Evolutionary conservation across 257 asterid species (phyloP).

Genomic region (Perilla frutescens): DNA sequence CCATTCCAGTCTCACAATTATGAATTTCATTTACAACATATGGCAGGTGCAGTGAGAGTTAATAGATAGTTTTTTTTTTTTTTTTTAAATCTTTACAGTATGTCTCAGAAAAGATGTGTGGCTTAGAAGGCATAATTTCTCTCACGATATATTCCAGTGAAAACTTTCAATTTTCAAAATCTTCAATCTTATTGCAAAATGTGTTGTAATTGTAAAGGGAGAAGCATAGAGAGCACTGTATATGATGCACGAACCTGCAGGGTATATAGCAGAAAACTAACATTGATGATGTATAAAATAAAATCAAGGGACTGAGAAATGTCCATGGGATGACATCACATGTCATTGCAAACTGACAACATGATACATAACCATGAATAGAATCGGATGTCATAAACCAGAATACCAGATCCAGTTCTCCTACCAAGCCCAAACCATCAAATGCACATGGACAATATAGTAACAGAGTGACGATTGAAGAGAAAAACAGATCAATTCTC

Average conservation of each 20-base stretch:
- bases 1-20: constrained; percentile 14
- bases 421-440: neutral
- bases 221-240: neutral
- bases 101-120: neutral
- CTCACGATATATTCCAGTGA: neutral
- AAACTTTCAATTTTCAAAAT: neutral
- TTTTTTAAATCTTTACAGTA: constrained; percentile 18
- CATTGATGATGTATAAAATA: neutral
- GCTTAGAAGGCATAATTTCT: neutral
- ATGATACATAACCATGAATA: neutral
- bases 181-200: neutral
- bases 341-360: constrained; percentile 3
- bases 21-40: neutral
- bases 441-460: neutral
- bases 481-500: constrained; percentile 33
- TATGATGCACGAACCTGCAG: constrained; percentile 15
- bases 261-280: neutral
- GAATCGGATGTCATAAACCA: neutral
- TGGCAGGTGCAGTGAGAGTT: neutral
- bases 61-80: neutral
- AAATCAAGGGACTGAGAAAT: constrained; percentile 6
- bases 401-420: neutral
- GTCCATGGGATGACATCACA: constrained; percentile 1
- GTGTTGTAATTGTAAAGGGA: neutral
- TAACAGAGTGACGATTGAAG: neutral